phyloP scores from a whole-genome alignment of 2,329 filamentous ascomycete species.

The Mycogone perniciosa region DNA sequence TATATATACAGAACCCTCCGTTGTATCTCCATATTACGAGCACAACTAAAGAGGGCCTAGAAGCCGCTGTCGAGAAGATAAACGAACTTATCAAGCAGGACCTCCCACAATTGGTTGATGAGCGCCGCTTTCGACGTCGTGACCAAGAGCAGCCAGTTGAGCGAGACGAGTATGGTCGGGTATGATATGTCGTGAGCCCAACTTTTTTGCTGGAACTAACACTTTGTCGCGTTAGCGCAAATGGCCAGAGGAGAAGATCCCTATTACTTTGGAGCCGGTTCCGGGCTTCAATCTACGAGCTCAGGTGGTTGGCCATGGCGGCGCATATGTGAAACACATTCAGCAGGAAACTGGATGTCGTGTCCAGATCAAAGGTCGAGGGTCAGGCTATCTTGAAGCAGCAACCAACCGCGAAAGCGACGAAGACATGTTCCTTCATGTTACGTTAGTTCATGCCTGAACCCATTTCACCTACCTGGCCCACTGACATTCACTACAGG shows the following conservation, averaged over 20 bases:
- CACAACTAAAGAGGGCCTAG: slow-evolving; percentile 84
- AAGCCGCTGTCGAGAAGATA: slow-evolving; percentile 79
- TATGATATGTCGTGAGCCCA: slow-evolving; percentile 37
- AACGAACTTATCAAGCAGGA: slow-evolving; percentile 96
- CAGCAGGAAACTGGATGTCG: slow-evolving; percentile 92
- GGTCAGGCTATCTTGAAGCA: slow-evolving; percentile 88
- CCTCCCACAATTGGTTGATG: slow-evolving; percentile 88
- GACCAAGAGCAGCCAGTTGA: slow-evolving; percentile 75
- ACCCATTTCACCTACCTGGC: slow-evolving; percentile 25
- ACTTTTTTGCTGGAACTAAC: slow-evolving; percentile 9
- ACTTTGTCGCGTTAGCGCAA: slow-evolving; percentile 60
- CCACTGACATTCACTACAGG: slow-evolving; percentile 38
- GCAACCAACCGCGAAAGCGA: slow-evolving; percentile 87
- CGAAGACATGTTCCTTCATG: slow-evolving; percentile 93
- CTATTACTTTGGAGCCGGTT: slow-evolving; percentile 82
- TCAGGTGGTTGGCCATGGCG: slow-evolving; percentile 90
- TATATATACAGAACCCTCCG: slow-evolving; percentile 65
- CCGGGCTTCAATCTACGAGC: slow-evolving; percentile 93
- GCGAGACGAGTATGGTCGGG: slow-evolving; percentile 82
- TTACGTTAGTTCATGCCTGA: slow-evolving; percentile 60
- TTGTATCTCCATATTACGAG: slow-evolving; percentile 94
- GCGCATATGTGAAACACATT: slow-evolving; percentile 96
- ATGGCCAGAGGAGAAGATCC: slow-evolving; percentile 97
- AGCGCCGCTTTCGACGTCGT: slow-evolving; percentile 80
- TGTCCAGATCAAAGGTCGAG: slow-evolving; percentile 95